Conservation (phyloP, 2,329 filamentous ascomycete species). For the Stagonosporopsis cucurbitacearum region DNA sequence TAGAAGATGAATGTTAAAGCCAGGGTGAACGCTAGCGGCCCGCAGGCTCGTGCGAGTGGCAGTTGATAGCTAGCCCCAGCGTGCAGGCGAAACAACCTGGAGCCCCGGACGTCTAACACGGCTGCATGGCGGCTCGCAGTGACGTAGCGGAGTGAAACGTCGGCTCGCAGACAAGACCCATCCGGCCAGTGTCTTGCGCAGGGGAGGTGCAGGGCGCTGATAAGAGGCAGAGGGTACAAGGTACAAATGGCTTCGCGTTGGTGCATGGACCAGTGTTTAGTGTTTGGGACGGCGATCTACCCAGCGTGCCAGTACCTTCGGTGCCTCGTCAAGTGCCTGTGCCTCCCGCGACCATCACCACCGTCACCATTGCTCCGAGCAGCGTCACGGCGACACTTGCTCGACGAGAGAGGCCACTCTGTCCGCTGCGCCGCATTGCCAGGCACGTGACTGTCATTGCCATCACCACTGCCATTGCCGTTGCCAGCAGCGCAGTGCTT, state of each 20-base stretch:
- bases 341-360: conserved; percentile 16
- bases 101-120: not conserved
- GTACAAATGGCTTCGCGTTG: conserved; percentile 5
- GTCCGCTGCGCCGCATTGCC: not conserved
- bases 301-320: too few species aligned
- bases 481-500: conserved; percentile 10
- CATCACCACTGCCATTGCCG: not conserved
- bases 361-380: conserved; percentile 9
- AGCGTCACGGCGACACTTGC: conserved; percentile 1
- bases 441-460: conserved; percentile 7
- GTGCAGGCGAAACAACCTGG: conserved; percentile 6
- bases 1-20: conserved; percentile 8
- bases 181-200: not conserved
- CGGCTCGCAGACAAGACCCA: not conserved
- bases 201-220: conserved; percentile 1
- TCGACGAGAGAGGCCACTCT: not conserved
- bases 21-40: conserved; percentile 14
- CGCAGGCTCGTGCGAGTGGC: conserved; percentile 8
- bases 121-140: conserved; percentile 5
- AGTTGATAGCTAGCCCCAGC: conserved; percentile 11
- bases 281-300: conserved; percentile 14
- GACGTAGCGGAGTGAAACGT: not conserved
- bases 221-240: too few species aligned
- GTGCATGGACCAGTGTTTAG: conserved; percentile 14
- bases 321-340: not conserved